Evolutionary conservation across 345 rosid genomes (phyloP).

Genomic region (Kernera saxatilis): DNA sequence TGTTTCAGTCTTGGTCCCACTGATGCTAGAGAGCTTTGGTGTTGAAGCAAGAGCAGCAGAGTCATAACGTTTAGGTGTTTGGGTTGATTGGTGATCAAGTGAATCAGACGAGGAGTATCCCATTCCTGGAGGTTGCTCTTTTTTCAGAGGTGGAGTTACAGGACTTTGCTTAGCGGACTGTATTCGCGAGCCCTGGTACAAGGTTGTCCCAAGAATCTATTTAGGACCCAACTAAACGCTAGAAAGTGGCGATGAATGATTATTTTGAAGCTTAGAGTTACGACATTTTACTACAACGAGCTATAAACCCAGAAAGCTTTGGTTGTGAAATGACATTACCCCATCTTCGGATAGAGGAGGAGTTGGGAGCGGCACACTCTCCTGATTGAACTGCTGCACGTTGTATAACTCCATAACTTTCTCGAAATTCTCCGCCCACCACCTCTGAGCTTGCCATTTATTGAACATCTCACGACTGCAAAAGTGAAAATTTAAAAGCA

Average conservation of each 20-base stretch:
- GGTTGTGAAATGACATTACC: constrained; percentile 33
- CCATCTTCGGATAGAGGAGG: constrained; percentile 71
- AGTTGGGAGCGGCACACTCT: constrained; percentile 65
- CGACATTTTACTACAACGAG: no score
- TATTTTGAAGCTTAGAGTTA: no score
- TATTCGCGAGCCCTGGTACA: constrained; percentile 47
- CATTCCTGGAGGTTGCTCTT: constrained; percentile 56
- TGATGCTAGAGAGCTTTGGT: constrained; percentile 61
- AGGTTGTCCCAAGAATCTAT: neutral
- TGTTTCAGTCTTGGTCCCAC: constrained; percentile 68
- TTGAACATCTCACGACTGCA: constrained; percentile 89
- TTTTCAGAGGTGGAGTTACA: constrained; percentile 69
- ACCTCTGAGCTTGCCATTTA: constrained; percentile 95
- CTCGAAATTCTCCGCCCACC: constrained; percentile 95
- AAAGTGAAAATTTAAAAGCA: neutral
- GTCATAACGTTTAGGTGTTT: constrained; percentile 38
- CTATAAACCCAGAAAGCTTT: no score
- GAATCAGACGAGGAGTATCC: constrained; percentile 65
- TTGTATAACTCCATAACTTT: constrained; percentile 94
- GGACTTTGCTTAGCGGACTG: constrained; percentile 69
- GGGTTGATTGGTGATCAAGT: constrained; percentile 42
- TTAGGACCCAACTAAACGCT: no score
- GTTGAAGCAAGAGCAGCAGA: constrained; percentile 59
- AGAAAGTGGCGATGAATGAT: no score
- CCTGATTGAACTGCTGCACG: constrained; percentile 67